A percentile compares a stretch with the other conserved stretches of the same genome.
Conservation (phyloP, 805 yeast genomes). For the Starmerella stigmatis region DNA sequence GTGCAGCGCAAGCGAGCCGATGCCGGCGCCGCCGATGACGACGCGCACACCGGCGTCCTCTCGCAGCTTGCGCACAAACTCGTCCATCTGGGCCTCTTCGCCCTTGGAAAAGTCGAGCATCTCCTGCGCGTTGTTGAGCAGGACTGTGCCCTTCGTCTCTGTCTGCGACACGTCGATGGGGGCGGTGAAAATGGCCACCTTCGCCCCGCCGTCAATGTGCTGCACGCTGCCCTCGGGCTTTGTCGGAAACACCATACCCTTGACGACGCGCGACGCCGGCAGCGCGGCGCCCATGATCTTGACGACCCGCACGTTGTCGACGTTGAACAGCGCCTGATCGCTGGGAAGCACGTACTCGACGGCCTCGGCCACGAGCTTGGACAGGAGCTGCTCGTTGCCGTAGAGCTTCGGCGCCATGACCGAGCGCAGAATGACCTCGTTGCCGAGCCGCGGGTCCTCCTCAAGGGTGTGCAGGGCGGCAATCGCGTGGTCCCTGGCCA, state of each 20-base stretch:
- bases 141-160: slow-evolving; percentile 96
- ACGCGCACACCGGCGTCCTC: slow-evolving; percentile 73
- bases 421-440: slow-evolving; percentile 13
- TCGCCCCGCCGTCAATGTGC: slow-evolving; percentile 47
- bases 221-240: slow-evolving; percentile 92
- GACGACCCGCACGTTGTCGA: slow-evolving; percentile 88
- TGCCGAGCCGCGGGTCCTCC: slow-evolving; percentile 42
- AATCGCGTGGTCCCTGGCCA: slow-evolving; percentile 70
- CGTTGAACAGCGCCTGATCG: slow-evolving; percentile 56
- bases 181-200: slow-evolving; percentile 86
- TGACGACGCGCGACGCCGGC: slow-evolving; percentile 62
- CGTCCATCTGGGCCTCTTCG: slow-evolving; percentile 88
- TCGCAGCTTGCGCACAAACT: slow-evolving; percentile 66
- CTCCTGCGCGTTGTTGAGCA: slow-evolving; percentile 90
- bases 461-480: slow-evolving; percentile 46
- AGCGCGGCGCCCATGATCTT: slow-evolving; percentile 90
- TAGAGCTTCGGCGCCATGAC: slow-evolving; percentile 90
- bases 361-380: slow-evolving; percentile 75
- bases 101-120: slow-evolving; percentile 94
- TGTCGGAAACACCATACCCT: slow-evolving; percentile 96
- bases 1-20: slow-evolving; percentile 89
- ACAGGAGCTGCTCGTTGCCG: slow-evolving; percentile 70
- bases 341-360: slow-evolving; percentile 67
- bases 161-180: slow-evolving; percentile 92
- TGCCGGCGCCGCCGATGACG: slow-evolving; percentile 85